A percentile compares a stretch with the other conserved stretches of the same genome.
These are phyloP conservation scores for Pecoramyces ruminantium DNA, from an alignment of 192 early-diverging fungal species.

Conservation along the genomic window DNA sequence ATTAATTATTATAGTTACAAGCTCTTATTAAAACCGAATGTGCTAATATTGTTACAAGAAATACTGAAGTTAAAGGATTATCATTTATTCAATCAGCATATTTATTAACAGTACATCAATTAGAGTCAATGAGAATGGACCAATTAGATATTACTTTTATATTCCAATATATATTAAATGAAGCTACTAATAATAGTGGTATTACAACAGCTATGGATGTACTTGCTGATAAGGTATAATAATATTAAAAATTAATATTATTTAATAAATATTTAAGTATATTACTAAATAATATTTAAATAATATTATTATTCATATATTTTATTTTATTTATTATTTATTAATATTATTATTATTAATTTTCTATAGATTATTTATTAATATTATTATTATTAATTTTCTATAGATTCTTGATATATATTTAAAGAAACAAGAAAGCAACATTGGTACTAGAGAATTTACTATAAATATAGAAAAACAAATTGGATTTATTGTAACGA, in stretches of 20 bases:
- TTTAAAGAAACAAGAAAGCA: slow-evolving; percentile 18
- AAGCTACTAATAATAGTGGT: slow-evolving; percentile 59
- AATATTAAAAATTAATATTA: too few species aligned
- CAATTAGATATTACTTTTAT: slow-evolving; percentile 53
- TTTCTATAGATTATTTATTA: background rate
- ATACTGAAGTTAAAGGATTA: slow-evolving; percentile 32
- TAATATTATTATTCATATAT: too few species aligned
- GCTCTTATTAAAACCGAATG: slow-evolving; percentile 32
- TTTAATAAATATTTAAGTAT: too few species aligned
- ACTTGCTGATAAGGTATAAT: slow-evolving; percentile 44
- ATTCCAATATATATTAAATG: slow-evolving; percentile 69
- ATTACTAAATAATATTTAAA: too few species aligned
- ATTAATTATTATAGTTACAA: slow-evolving; percentile 13
- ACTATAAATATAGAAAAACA: background rate
- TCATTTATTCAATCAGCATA: slow-evolving; percentile 62
- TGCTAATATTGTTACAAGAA: slow-evolving; percentile 33
- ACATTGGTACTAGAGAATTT: background rate
- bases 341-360: slow-evolving; percentile 1
- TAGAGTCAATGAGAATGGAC: slow-evolving; percentile 60
- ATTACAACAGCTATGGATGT: slow-evolving; percentile 56
- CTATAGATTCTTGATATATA: slow-evolving; percentile 23
- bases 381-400: too few species aligned
- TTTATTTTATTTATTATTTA: background rate
- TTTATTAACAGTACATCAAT: slow-evolving; percentile 63
- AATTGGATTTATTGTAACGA: slow-evolving; percentile 4